A percentile compares a stretch with the other conserved stretches of the same genome.
These are phyloP conservation scores for Zoysia japonica DNA, from an alignment of 176 grass and related monocot genomes.

Conservation along the genomic window DNA sequence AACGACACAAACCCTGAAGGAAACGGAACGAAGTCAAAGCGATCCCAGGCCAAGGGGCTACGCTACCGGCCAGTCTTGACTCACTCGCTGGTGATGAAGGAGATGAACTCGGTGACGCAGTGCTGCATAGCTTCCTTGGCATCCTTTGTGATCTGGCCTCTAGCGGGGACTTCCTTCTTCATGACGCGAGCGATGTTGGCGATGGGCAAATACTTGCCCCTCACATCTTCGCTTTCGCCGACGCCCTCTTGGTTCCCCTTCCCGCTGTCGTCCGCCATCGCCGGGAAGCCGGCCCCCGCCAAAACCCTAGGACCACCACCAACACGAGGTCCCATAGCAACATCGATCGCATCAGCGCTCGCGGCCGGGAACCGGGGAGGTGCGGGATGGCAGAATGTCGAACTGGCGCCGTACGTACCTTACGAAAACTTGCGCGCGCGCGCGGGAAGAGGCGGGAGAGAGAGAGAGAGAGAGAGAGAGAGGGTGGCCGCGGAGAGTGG, in stretches of 20 bases:
- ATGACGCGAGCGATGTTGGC: slow-evolving; percentile 99
- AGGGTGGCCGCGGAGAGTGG: neutral
- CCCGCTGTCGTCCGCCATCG: slow-evolving; percentile 64
- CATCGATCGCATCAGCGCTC: slow-evolving; percentile 12
- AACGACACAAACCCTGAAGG: no score
- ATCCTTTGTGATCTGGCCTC: slow-evolving; percentile 98
- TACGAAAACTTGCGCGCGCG: slow-evolving; percentile 32
- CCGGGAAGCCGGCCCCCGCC: neutral
- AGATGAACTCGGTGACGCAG: slow-evolving; percentile 99
- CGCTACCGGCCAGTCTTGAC: slow-evolving; percentile 26
- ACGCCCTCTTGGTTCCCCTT: slow-evolving; percentile 36
- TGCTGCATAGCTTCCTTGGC: slow-evolving; percentile 97
- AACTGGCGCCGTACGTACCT: slow-evolving; percentile 43
- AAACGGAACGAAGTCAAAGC: neutral
- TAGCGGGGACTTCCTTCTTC: slow-evolving; percentile 98
- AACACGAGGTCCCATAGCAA: slow-evolving; percentile 2
- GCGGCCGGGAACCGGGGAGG: neutral
- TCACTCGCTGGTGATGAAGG: slow-evolving; percentile 99
- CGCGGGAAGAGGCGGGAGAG: neutral
- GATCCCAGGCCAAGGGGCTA: neutral
- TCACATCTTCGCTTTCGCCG: slow-evolving; percentile 48
- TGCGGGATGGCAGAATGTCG: slow-evolving; percentile 16
- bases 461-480: neutral
- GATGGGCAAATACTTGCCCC: slow-evolving; percentile 95
- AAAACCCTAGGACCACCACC: slow-evolving; percentile 61